Evolutionary conservation across 2,329 filamentous ascomycete genomes (phyloP), one percentile per base, ranked within the genome.

Genomic region (Diplodia sapinea): DNA sequence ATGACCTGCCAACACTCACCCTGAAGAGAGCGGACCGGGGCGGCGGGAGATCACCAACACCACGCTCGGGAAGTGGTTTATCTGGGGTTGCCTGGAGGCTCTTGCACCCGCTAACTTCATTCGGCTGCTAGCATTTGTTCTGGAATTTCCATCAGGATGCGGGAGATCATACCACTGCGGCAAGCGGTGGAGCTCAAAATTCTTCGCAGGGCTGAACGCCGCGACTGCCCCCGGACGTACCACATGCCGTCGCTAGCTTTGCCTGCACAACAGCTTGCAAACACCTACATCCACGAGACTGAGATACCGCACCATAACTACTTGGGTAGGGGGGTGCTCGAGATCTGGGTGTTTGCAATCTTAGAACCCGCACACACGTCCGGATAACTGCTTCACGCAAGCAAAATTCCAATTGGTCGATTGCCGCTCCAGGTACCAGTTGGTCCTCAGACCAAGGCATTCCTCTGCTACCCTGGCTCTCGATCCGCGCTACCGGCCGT

Each of bases 31-130:
- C 59, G 47, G 59, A 31, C 36, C 59, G 43, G 59, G 43, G 31
- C 59, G 43, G 31, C 59, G 59, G 59, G 59, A 63, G 59, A 63
- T 63, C 59, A 63, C 38, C 59, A 63, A 63, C 59, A 63, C 59
- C 59, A 63, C 47, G 31, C 33, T 8, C 40, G 40, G 33, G n/a
- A 61, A 50, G 43, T 36, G 49, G 57, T 49, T 62, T 33, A 62
- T 62, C 57, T 50, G 59, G 50, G 59, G 36, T 63, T 36, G 38
- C 13, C 47, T 51, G 59, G 31, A 63, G 59, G 59, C 59, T 63
- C 59, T 9, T 63, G 59, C 59, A 47, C 47, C 36, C 29, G 43
- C 59, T 63, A 63, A 63, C 59, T 51, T 26, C 47, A 51, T 62
- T 62, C 15, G 57, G 57, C 11, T 15, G 40, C 26, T 62, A 62